These are phyloP conservation scores for Psidium friedrichsthalianum DNA, from an alignment of 345 rosid genomes.

Conservation along the genomic window DNA sequence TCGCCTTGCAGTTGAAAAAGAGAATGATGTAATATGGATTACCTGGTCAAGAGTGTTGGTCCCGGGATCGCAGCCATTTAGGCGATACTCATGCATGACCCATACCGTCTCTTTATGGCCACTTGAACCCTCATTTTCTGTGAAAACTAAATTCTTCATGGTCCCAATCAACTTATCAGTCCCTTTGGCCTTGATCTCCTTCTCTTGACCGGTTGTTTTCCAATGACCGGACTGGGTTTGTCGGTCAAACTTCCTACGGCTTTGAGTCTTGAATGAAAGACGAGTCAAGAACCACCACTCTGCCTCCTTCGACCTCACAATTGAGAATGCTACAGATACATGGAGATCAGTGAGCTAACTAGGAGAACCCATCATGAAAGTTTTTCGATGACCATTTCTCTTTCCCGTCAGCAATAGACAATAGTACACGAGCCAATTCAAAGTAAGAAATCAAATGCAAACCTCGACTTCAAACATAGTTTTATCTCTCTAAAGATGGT, in stretches of 20 bases:
- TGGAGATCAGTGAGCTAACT: not conserved
- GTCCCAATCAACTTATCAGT: not conserved
- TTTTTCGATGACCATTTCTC: too few relatives aligned
- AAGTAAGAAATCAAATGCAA: not conserved
- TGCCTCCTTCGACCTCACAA: not conserved
- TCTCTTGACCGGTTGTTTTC: not conserved
- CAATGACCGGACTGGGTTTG: not conserved
- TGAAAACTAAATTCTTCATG: not conserved
- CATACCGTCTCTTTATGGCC: not conserved
- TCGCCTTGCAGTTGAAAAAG: not conserved
- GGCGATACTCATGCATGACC: not conserved
- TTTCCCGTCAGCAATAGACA: too few relatives aligned
- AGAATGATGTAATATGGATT: not conserved
- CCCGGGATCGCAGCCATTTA: not conserved
- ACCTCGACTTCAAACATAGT: not conserved
- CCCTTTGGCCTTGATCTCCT: not conserved
- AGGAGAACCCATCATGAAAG: too few relatives aligned
- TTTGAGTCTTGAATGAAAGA: not conserved
- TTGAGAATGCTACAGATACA: not conserved
- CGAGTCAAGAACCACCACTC: not conserved
- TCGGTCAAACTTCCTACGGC: not conserved
- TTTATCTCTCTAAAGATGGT: not conserved
- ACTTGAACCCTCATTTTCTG: not conserved
- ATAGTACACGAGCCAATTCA: not conserved
- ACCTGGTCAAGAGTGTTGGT: not conserved